Conservation (phyloP, 2,329 filamentous ascomycete species). For the Huntiella savannae region DNA sequence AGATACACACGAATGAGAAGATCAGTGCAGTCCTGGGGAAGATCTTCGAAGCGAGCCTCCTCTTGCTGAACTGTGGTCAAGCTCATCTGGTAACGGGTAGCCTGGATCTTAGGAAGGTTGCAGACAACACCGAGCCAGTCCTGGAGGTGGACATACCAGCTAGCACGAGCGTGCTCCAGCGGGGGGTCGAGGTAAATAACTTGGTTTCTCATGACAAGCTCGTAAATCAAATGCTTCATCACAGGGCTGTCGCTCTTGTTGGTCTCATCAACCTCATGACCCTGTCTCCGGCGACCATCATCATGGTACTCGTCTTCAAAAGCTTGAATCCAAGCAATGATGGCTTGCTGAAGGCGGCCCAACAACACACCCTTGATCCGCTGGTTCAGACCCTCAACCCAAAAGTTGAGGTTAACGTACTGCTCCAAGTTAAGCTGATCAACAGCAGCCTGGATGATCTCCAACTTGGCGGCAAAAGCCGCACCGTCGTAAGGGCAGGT, state of each 20-base stretch:
- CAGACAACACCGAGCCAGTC: slow-evolving; percentile 87
- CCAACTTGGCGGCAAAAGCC: slow-evolving; percentile 64
- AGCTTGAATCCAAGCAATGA: slow-evolving; percentile 69
- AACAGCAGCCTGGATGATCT: slow-evolving; percentile 75
- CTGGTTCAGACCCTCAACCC: slow-evolving; percentile 74
- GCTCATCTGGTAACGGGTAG: slow-evolving; percentile 83
- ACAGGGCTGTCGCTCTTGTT: slow-evolving; percentile 36
- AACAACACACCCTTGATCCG: slow-evolving; percentile 68
- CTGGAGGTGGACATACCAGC: slow-evolving; percentile 84
- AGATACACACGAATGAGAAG: slow-evolving; percentile 64
- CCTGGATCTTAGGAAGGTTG: slow-evolving; percentile 84
- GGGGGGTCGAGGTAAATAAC: slow-evolving; percentile 93
- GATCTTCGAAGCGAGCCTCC: slow-evolving; percentile 58
- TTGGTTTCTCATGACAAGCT: slow-evolving; percentile 95
- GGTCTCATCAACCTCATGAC: slow-evolving; percentile 24
- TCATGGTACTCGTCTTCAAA: slow-evolving; percentile 48
- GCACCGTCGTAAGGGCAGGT: slow-evolving; percentile 64
- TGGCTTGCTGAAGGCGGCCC: slow-evolving; percentile 64
- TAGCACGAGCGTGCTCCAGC: slow-evolving; percentile 74
- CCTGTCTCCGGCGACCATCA: slow-evolving; percentile 33
- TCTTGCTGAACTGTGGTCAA: slow-evolving; percentile 47
- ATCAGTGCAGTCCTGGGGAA: slow-evolving; percentile 67
- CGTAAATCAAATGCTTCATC: slow-evolving; percentile 61
- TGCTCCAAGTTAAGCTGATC: slow-evolving; percentile 94
- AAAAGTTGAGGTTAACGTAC: slow-evolving; percentile 79